Evolutionary conservation across 805 yeast species (phyloP), one percentile per base, ranked within the genome.

Genomic region (Priceomyces castillae): DNA sequence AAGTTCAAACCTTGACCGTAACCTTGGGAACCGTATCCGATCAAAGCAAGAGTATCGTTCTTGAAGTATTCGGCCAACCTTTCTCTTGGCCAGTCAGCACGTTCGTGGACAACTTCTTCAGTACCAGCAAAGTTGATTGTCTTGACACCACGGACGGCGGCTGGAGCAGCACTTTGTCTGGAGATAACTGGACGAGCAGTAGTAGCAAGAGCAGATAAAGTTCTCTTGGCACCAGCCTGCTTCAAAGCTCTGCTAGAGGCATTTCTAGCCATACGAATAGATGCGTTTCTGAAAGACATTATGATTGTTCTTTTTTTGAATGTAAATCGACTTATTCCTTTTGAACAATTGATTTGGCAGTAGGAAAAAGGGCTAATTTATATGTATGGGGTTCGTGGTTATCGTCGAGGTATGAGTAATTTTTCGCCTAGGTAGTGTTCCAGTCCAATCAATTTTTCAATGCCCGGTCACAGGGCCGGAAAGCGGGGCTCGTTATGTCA

Each of bases 1-100:
- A 95, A 78, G 90, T 94, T 94, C 62, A 94, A 83, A 76, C 97
- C 98, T 80, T 94, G 99, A 70, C 99, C 99, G 81, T 94, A 92
- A 81, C 99, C 99, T 79, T 94, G 99, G 57, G 99, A 92, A 69
- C 99, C 99, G 84, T 94, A 94, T 75, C 99, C 99, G 59, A 94
- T 90, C 65, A 94, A 76, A 57, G 99, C 98, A 66, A 94, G 78
- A 50, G 99, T 94, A 72, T 94, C 98, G 74, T 90, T 78, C 82
- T 94, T 92, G 90, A 94, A 94, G 82, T 90, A 94, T 64, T 89
- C 90, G 53, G 84, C 80, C 64, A 94, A 80, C 80, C 87, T 92
- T 77, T 92, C 98, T 71, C 85, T 81, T 75, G 99, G 99, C 99
- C 99, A 94, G 86, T 94, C 99, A 62, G 90, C 84, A 76, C 99